phyloP scores from a whole-genome alignment of 768 basidiomycete species.

The Trametes elegans region DNA sequence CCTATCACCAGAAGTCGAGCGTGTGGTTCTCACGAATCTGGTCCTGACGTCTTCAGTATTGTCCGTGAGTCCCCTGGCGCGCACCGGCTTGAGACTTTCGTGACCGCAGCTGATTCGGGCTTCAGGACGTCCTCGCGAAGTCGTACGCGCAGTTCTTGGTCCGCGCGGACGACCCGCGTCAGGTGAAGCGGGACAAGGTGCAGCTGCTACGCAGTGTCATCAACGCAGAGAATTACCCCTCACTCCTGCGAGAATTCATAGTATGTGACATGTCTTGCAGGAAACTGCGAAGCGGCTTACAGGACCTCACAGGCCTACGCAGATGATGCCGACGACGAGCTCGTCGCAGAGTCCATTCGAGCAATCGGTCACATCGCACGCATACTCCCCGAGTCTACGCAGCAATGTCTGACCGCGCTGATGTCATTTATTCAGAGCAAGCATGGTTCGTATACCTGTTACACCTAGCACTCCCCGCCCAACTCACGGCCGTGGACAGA shows the following conservation, averaged over 20 bases:
- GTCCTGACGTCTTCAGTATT: conserved; percentile 58
- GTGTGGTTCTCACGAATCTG: conserved; percentile 72
- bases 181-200: conserved; percentile 75
- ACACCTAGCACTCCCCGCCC: neutral
- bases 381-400: conserved; percentile 62
- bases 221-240: conserved; percentile 61
- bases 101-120: neutral
- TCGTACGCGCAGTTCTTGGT: conserved; percentile 69
- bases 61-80: conserved; percentile 50
- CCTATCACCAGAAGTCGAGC: conserved; percentile 67
- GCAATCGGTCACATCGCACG: conserved; percentile 79
- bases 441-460: conserved; percentile 46
- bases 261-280: conserved; percentile 41
- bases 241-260: conserved; percentile 79
- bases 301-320: conserved; percentile 64
- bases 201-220: conserved; percentile 66
- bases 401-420: conserved; percentile 72
- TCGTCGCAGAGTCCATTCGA: conserved; percentile 70
- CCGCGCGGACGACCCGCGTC: conserved; percentile 60
- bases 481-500: conserved; percentile 43
- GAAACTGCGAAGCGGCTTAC: neutral
- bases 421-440: conserved; percentile 77
- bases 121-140: conserved; percentile 60
- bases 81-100: neutral
- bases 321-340: conserved; percentile 69